Evolutionary conservation across 345 rosid genomes (phyloP), one percentile per base, ranked within the genome.

Genomic region (Syzygium jambos): DNA sequence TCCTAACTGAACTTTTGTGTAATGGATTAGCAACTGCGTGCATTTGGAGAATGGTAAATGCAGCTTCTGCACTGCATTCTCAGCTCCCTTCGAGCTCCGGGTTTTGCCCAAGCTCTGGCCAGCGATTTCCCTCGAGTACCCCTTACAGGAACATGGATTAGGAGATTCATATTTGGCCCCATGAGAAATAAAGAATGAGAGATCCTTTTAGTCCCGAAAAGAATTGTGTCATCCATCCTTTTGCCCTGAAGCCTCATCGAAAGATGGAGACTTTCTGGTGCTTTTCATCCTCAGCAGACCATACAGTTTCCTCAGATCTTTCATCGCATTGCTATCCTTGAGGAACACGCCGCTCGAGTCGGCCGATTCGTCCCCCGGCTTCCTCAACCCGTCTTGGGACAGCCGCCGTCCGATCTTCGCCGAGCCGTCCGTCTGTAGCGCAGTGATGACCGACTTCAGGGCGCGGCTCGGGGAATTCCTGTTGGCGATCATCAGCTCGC

Each of bases 401-500:
- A 85, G 25, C 87, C 86, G 85, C 85, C 68, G 85, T 49, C 91
- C 90, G 22, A 86, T 65, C 54, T 55, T 84, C 5, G 41, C 68
- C 1, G 86, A 61, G 43, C 87, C 87, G 46, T 92, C 78, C n/a
- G 88, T 83, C 49, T 92, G 92, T 63, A 91, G 85, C 4, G 93
- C 94, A 6, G 89, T 88, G 56, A 93, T 90, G 52, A 93, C 94
- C 25, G 92, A 86, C 85, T 89, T 93, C 68, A 91, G 77, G 6
- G 94, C 93, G 80, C 93, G 87, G 86, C 91, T 90, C 9, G 93
- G 94, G 61, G 94, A 93, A 46, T 87, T 89, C 86, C 92, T 90
- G 90, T 91, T 89, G 15, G 92, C 92, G 56, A 93, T 91, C 94
- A 93, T 90, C 30, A 93, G 92, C 88, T 91, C 94, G 41, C 92